Evolutionary conservation across 768 basidiomycete genomes (phyloP).

Genomic region (Russula lepida): DNA sequence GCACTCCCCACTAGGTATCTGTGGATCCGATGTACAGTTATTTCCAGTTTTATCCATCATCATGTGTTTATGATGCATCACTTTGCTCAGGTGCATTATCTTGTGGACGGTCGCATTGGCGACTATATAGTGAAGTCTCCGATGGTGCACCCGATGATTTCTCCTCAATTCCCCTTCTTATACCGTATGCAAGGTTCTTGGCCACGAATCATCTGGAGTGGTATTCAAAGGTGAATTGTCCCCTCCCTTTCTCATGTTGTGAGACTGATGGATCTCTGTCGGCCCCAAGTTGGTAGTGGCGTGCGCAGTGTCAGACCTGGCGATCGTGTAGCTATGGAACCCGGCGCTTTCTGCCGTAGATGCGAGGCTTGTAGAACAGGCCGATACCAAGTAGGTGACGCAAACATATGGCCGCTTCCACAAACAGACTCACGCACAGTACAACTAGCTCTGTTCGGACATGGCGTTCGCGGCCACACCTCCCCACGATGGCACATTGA

Average conservation of each 20-base stretch:
- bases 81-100: slow-evolving; percentile 57
- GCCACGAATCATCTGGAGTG: slow-evolving; percentile 87
- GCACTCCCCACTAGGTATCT: slow-evolving; percentile 52
- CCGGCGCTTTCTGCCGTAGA: slow-evolving; percentile 74
- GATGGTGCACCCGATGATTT: slow-evolving; percentile 43
- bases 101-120: slow-evolving; percentile 69
- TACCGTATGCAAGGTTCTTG: slow-evolving; percentile 56
- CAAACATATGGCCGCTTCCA: background rate
- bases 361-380: slow-evolving; percentile 85
- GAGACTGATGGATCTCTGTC: background rate
- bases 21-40: slow-evolving; percentile 70
- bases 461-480: slow-evolving; percentile 91
- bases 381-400: slow-evolving; percentile 57
- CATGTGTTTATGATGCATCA: slow-evolving; percentile 7
- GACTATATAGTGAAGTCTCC: slow-evolving; percentile 74
- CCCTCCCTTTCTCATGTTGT: background rate
- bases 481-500: slow-evolving; percentile 85
- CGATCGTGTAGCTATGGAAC: slow-evolving; percentile 87
- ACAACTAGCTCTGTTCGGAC: slow-evolving; percentile 65
- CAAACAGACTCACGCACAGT: background rate
- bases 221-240: slow-evolving; percentile 48
- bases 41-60: slow-evolving; percentile 15
- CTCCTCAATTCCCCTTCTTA: slow-evolving; percentile 5
- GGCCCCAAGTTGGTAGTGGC: slow-evolving; percentile 52
- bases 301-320: slow-evolving; percentile 74